Conservation (phyloP, 2,329 filamentous ascomycete genomes). For the Thelonectria blattea region DNA sequence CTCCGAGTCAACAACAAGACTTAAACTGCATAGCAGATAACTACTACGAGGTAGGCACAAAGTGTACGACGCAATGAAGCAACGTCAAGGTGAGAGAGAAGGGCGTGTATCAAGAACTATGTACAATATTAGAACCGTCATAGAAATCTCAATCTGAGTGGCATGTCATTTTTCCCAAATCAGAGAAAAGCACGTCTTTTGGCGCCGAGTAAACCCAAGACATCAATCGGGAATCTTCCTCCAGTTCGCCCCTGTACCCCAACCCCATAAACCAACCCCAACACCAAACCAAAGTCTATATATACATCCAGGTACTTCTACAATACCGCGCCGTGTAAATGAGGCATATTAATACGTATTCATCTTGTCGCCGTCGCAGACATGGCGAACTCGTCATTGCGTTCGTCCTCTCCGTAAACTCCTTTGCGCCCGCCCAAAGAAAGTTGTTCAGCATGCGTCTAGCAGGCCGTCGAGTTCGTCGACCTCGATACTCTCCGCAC, state of each 20-base stretch:
- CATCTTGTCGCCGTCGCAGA: constrained; percentile 35
- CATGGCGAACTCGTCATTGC: constrained; percentile 33
- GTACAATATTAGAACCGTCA: constrained; percentile 33
- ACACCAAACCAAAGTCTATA: constrained; percentile 38
- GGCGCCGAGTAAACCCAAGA: constrained; percentile 30
- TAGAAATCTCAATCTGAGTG: constrained; percentile 35
- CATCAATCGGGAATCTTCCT: constrained; percentile 20
- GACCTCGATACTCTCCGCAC: constrained; percentile 86
- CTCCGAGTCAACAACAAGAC: constrained; percentile 49
- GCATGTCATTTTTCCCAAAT: constrained; percentile 35
- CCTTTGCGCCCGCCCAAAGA: constrained; percentile 29
- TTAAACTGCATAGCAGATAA: constrained; percentile 10
- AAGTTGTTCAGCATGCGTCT: constrained; percentile 66
- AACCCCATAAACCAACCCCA: constrained; percentile 19
- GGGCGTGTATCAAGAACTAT: constrained; percentile 34
- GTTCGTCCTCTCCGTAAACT: constrained; percentile 29
- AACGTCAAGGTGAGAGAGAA: constrained; percentile 23
- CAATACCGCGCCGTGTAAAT: constrained; percentile 37
- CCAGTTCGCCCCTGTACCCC: constrained; percentile 32
- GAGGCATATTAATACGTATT: constrained; percentile 30
- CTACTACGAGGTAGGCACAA: background rate
- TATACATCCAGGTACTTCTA: constrained; percentile 41
- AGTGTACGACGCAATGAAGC: constrained; percentile 20
- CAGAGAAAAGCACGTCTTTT: constrained; percentile 22
- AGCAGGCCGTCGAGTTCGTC: constrained; percentile 92